Percentiles rank a stretch among this genome's conserved stretches.
Conservation (phyloP, 192 early-diverging fungal genomes). For the Linnemannia elongata region DNA sequence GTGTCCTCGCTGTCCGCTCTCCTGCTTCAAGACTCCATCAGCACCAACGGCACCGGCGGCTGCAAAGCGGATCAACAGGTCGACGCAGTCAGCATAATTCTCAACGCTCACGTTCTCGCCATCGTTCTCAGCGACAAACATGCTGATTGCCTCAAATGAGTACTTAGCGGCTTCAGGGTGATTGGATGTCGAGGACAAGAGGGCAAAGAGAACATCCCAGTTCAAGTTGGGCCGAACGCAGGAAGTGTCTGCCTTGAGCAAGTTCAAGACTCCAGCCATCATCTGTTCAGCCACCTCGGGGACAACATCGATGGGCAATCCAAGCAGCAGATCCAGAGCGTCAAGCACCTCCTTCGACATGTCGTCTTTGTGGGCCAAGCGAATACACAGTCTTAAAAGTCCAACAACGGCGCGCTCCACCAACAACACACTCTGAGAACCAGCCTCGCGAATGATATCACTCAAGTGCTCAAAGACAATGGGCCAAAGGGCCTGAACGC, state of each 20-base stretch:
- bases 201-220: conserved; percentile 67
- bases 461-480: conserved; percentile 78
- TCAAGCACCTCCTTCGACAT: conserved; percentile 65
- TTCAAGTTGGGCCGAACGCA: conserved; percentile 54
- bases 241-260: conserved; percentile 70
- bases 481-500: conserved; percentile 74
- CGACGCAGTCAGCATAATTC: conserved; percentile 83
- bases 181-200: conserved; percentile 68
- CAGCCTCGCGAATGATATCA: conserved; percentile 78
- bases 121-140: conserved; percentile 67
- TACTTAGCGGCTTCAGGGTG: conserved; percentile 74
- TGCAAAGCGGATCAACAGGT: conserved; percentile 75
- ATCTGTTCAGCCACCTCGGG: conserved; percentile 80
- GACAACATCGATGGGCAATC: conserved; percentile 70
- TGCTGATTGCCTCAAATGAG: conserved; percentile 73
- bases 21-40: conserved; percentile 44
- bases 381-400: conserved; percentile 76
- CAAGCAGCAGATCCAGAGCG: conserved; percentile 65
- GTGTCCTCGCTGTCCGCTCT: conserved; percentile 46
- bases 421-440: conserved; percentile 70
- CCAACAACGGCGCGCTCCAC: conserved; percentile 85
- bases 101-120: conserved; percentile 66
- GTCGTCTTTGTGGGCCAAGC: conserved; percentile 78
- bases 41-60: conserved; percentile 60
- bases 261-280: conserved; percentile 79